phyloP scores from a whole-genome alignment of 805 yeast species.

The Sugiyamaella smithiae region DNA sequence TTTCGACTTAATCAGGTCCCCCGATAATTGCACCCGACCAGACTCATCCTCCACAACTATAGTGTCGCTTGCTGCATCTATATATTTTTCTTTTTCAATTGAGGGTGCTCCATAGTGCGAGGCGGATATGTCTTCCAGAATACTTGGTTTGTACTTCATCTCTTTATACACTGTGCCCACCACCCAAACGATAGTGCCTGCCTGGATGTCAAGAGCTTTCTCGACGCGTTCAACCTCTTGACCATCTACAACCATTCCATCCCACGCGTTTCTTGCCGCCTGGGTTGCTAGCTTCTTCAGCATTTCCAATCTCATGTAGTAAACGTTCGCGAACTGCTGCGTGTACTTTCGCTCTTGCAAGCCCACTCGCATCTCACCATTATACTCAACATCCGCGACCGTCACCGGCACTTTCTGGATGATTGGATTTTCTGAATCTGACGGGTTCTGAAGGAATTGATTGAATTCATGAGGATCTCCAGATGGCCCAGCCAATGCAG shows the following conservation, averaged over 20 bases:
- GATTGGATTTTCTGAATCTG: background rate
- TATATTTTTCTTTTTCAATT: conserved; percentile 43
- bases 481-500: background rate
- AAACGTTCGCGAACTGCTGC: conserved; percentile 58
- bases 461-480: background rate
- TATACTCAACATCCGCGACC: background rate
- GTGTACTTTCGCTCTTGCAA: conserved; percentile 43
- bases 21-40: conserved; percentile 76
- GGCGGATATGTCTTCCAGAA: conserved; percentile 73
- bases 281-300: conserved; percentile 48
- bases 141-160: conserved; percentile 79
- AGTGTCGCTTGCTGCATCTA: conserved; percentile 47
- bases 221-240: conserved; percentile 43
- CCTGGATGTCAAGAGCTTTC: conserved; percentile 60
- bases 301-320: conserved; percentile 48
- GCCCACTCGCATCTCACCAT: conserved; percentile 10
- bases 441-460: background rate
- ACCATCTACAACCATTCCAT: conserved; percentile 41
- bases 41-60: conserved; percentile 87
- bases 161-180: conserved; percentile 85
- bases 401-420: background rate
- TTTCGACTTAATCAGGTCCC: conserved; percentile 46
- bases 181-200: conserved; percentile 70
- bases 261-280: conserved; percentile 56
- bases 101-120: conserved; percentile 40